These are phyloP conservation scores for Flagelloscypha sp. DNA, from an alignment of 768 basidiomycete genomes.

Conservation along the genomic window DNA sequence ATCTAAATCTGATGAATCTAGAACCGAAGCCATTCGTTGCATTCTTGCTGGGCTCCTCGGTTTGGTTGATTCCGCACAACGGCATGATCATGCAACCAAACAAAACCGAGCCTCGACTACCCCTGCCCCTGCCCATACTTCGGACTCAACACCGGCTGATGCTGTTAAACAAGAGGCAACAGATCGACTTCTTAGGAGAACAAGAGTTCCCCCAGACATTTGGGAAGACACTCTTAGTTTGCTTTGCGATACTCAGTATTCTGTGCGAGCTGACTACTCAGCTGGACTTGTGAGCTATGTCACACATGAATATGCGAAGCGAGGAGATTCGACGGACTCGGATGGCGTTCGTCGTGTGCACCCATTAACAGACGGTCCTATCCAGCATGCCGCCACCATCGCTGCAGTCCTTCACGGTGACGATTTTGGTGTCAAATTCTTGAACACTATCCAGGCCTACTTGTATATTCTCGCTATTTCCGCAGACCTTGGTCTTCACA, in stretches of 20 bases:
- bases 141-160: conserved; percentile 17
- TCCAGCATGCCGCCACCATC: conserved; percentile 37
- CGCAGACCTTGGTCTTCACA: conserved; percentile 44
- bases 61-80: conserved; percentile 56
- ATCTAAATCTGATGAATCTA: conserved; percentile 21
- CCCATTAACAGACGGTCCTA: conserved; percentile 40
- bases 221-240: conserved; percentile 90
- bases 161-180: conserved; percentile 20
- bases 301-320: conserved; percentile 62
- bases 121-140: conserved; percentile 11
- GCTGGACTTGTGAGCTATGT: conserved; percentile 70
- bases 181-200: conserved; percentile 45
- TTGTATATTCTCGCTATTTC: conserved; percentile 72
- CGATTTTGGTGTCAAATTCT: conserved; percentile 59
- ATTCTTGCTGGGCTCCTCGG: conserved; percentile 64
- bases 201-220: conserved; percentile 67
- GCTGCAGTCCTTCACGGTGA: conserved; percentile 44
- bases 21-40: conserved; percentile 61
- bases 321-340: conserved; percentile 39
- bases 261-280: conserved; percentile 75
- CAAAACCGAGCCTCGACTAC: conserved; percentile 19
- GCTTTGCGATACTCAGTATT: conserved; percentile 69
- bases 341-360: conserved; percentile 40
- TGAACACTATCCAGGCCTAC: conserved; percentile 76
- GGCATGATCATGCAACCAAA: conserved; percentile 24